phyloP scores from a whole-genome alignment of 2,329 filamentous ascomycete genomes.

The Phialocephala sp. region DNA sequence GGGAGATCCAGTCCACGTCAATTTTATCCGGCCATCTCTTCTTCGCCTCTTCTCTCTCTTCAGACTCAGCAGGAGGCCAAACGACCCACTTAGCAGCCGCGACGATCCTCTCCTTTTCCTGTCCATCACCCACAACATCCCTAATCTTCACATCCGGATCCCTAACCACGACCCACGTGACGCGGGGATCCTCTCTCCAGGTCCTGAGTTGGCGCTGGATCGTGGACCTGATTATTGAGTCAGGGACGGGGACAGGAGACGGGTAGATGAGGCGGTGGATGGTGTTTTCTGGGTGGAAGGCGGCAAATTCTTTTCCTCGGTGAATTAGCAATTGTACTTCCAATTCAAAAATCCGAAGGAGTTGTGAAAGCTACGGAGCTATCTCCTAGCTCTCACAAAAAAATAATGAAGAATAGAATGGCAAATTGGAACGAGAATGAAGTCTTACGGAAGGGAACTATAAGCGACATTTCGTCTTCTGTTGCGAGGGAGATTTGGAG shows the following conservation, averaged over 20 bases:
- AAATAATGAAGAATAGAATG: too few species aligned
- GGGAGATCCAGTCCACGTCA: conserved; percentile 5
- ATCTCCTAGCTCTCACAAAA: too few species aligned
- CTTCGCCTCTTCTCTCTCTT: conserved; percentile 1
- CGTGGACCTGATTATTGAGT: background rate
- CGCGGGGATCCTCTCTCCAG: conserved; percentile 4
- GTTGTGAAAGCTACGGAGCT: too few species aligned
- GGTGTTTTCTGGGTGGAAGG: conserved; percentile 21
- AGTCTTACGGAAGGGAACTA: conserved; percentile 12
- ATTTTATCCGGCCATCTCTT: conserved; percentile 13
- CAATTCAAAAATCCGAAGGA: too few species aligned
- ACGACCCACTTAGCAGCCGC: conserved; percentile 31
- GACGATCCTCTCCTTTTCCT: conserved; percentile 15
- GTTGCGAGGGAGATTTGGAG: conserved; percentile 18
- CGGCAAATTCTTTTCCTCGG: background rate
- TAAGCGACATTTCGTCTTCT: conserved; percentile 19
- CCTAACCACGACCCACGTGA: conserved; percentile 15
- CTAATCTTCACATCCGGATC: background rate
- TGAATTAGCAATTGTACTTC: too few species aligned
- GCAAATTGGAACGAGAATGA: too few species aligned
- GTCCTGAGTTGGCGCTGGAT: conserved; percentile 8
- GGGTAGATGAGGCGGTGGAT: conserved; percentile 27
- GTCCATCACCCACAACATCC: background rate
- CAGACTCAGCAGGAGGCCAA: conserved; percentile 11
- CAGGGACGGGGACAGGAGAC: conserved; percentile 16